Evolutionary conservation across 1,284 basidiomycete species (phyloP).

Genomic region (Ustilago vetiveriae): DNA sequence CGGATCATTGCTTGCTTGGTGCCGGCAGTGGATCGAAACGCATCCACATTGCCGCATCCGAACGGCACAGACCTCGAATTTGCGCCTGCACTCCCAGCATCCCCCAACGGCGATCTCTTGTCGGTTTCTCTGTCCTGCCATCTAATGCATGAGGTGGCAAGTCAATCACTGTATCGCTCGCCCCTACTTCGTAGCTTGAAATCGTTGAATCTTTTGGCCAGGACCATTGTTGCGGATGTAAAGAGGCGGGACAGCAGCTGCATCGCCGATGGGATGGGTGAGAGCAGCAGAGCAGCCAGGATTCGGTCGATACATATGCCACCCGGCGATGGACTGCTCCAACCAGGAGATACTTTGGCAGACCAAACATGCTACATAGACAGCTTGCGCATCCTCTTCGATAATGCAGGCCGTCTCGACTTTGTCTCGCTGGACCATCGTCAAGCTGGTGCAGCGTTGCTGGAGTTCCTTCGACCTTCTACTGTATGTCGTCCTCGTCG

Average conservation of each 20-base stretch:
- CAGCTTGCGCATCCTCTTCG: slow-evolving; percentile 26
- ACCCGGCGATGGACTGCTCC: slow-evolving; percentile 31
- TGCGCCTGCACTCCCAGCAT: slow-evolving; percentile 10
- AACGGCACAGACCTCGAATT: slow-evolving; percentile 12
- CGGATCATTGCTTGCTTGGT: slow-evolving; percentile 24
- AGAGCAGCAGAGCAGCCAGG: neutral
- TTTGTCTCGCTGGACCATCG: slow-evolving; percentile 33
- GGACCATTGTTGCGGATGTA: slow-evolving; percentile 13
- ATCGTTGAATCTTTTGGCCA: slow-evolving; percentile 19
- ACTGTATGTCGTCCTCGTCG: slow-evolving; percentile 29
- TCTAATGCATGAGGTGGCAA: slow-evolving; percentile 16
- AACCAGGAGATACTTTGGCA: slow-evolving; percentile 32
- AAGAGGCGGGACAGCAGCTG: slow-evolving; percentile 3
- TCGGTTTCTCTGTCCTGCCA: slow-evolving; percentile 13
- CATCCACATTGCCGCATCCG: slow-evolving; percentile 27
- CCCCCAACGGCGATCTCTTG: slow-evolving; percentile 12
- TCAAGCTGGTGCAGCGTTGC: slow-evolving; percentile 26
- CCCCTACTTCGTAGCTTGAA: slow-evolving; percentile 25
- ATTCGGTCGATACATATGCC: slow-evolving; percentile 29
- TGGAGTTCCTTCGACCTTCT: slow-evolving; percentile 19
- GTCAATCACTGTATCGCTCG: slow-evolving; percentile 5
- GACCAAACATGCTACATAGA: slow-evolving; percentile 32
- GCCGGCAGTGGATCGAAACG: slow-evolving; percentile 13
- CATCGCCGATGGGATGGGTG: neutral
- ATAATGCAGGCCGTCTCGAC: slow-evolving; percentile 24